Percentiles rank a stretch among this genome's conserved stretches.
Evolutionary conservation across 2,329 filamentous ascomycete species (phyloP).

Genomic region (Arachnopeziza araneosa): DNA sequence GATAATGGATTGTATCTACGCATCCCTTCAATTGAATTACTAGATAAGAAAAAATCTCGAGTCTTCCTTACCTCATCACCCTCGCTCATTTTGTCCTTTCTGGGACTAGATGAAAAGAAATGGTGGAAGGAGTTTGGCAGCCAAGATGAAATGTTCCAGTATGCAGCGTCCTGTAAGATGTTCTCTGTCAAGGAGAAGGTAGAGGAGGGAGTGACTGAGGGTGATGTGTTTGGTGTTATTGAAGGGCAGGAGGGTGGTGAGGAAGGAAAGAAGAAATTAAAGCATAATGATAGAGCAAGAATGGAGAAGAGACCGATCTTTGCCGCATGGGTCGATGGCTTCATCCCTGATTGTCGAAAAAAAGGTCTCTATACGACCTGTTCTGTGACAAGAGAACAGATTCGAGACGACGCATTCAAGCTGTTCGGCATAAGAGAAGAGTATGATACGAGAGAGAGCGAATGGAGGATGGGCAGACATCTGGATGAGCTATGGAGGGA

Average conservation of each 20-base stretch:
- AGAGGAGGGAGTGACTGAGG: constrained; percentile 24
- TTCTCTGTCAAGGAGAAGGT: constrained; percentile 42
- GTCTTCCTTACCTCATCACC: constrained; percentile 58
- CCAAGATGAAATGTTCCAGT: constrained; percentile 55
- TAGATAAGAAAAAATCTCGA: constrained; percentile 47
- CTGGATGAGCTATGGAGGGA: constrained; percentile 39
- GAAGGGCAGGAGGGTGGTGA: constrained; percentile 29
- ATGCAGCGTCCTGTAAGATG: constrained; percentile 51
- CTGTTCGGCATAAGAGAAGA: constrained; percentile 42
- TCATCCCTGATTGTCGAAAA: constrained; percentile 47
- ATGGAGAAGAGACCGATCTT: constrained; percentile 52
- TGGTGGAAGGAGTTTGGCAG: constrained; percentile 52
- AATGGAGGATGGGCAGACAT: constrained; percentile 39
- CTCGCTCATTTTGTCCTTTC: constrained; percentile 50
- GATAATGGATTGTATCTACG: constrained; percentile 59
- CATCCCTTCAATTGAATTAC: constrained; percentile 59
- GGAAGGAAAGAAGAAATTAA: constrained; percentile 35
- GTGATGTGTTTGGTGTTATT: constrained; percentile 7
- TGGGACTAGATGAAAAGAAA: constrained; percentile 47
- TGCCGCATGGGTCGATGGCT: constrained; percentile 56
- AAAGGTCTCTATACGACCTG: constrained; percentile 30
- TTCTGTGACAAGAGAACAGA: constrained; percentile 35
- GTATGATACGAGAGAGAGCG: constrained; percentile 39
- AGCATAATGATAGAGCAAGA: constrained; percentile 51
- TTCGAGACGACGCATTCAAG: constrained; percentile 48